Conservation (phyloP, 208 protist genomes). For the Leishmania amazonensis region DNA sequence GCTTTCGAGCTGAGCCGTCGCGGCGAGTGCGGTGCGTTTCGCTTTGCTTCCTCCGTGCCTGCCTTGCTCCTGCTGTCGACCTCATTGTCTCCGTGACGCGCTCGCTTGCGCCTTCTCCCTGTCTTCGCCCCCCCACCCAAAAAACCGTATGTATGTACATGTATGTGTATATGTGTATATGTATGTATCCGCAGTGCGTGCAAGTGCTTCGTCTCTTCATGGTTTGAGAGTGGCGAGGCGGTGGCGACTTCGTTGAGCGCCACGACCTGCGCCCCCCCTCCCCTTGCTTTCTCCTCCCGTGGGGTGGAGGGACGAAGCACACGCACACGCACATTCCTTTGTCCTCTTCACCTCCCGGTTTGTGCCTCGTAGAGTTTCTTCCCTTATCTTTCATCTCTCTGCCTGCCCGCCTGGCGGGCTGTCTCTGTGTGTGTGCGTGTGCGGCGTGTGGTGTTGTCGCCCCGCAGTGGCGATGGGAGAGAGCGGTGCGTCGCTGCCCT, state of each 20-base stretch:
- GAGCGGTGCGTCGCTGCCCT: neutral
- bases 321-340: neutral
- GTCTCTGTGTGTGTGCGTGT: neutral
- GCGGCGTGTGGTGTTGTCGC: too few species aligned
- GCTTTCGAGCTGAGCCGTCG: neutral
- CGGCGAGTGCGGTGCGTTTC: constrained; percentile 11
- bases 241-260: neutral
- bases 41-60: neutral
- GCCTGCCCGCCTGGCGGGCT: neutral
- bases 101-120: neutral
- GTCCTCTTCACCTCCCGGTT: neutral
- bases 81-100: neutral
- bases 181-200: neutral
- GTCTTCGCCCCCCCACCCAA: neutral
- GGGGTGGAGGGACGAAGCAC: neutral
- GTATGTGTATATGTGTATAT: neutral
- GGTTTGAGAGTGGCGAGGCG: neutral
- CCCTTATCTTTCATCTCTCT: neutral
- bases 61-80: too few species aligned
- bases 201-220: neutral
- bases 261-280: neutral
- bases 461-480: too few species aligned
- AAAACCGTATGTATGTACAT: neutral
- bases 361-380: neutral
- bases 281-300: neutral